Percentiles rank a stretch among this genome's conserved stretches.
These are phyloP conservation scores for Jaltomata sinuosa DNA, from an alignment of 257 asterid species.

Conservation along the genomic window DNA sequence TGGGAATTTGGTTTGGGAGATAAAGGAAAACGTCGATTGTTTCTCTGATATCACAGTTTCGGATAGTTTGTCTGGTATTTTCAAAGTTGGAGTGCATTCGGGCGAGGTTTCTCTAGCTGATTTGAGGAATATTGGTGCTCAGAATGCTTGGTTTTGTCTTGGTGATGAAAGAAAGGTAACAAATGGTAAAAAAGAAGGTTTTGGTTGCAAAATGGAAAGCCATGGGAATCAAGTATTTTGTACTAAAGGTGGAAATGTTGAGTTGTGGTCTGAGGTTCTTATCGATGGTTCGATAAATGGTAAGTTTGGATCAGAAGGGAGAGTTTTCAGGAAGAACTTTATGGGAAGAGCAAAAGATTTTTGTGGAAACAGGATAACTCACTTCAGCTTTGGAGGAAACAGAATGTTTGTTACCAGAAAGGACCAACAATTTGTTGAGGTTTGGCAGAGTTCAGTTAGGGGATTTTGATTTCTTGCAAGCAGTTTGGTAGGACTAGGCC, in stretches of 20 bases:
- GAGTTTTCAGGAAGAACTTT: slow-evolving; percentile 66
- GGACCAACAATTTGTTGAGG: slow-evolving; percentile 66
- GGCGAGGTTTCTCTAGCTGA: slow-evolving; percentile 69
- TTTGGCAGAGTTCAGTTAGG: slow-evolving; percentile 55
- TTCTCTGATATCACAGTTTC: slow-evolving; percentile 71
- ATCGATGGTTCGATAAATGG: slow-evolving; percentile 22
- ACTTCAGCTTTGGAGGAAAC: slow-evolving; percentile 67
- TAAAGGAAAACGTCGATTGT: slow-evolving; percentile 72
- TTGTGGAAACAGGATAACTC: slow-evolving; percentile 43
- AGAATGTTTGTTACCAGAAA: slow-evolving; percentile 72
- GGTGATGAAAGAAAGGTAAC: slow-evolving; percentile 46
- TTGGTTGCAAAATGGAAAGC: slow-evolving; percentile 53
- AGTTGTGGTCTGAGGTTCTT: slow-evolving; percentile 73
- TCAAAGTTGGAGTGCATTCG: slow-evolving; percentile 75
- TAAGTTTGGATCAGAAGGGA: not conserved
- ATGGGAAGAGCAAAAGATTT: slow-evolving; percentile 67
- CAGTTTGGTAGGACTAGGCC: not conserved
- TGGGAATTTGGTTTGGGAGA: slow-evolving; percentile 54
- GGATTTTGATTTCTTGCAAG: slow-evolving; percentile 12
- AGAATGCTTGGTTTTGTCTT: slow-evolving; percentile 55
- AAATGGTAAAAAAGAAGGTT: slow-evolving; percentile 79
- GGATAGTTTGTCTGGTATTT: slow-evolving; percentile 31
- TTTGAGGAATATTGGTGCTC: slow-evolving; percentile 47
- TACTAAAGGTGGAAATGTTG: slow-evolving; percentile 59
- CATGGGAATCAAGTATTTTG: slow-evolving; percentile 79